Evolutionary conservation across 192 early-diverging fungal species (phyloP).

Genomic region (Paraglomus occultum): DNA sequence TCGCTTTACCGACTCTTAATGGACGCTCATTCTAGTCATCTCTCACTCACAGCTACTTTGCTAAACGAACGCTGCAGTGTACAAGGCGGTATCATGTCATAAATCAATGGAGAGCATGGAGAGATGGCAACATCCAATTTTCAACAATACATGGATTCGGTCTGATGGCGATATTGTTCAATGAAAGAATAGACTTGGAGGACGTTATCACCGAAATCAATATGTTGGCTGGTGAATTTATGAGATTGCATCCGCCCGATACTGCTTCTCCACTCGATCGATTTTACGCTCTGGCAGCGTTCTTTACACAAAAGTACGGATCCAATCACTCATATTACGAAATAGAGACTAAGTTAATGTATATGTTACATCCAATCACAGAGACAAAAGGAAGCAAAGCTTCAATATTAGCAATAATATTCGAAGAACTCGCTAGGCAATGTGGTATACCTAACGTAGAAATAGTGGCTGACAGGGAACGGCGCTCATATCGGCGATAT

Average conservation of each 20-base stretch:
- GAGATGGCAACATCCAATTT: not conserved
- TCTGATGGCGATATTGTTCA: constrained; percentile 24
- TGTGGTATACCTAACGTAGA: constrained; percentile 22
- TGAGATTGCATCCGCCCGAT: not conserved
- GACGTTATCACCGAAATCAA: constrained; percentile 20
- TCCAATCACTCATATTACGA: constrained; percentile 12
- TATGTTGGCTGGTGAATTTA: constrained; percentile 18
- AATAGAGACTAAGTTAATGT: constrained; percentile 25
- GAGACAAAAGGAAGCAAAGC: constrained; percentile 28
- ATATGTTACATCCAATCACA: constrained; percentile 7
- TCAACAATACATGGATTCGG: constrained; percentile 19
- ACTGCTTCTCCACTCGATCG: not conserved
- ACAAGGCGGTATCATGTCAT: constrained; percentile 12
- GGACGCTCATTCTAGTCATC: constrained; percentile 1
- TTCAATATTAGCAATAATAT: constrained; percentile 11
- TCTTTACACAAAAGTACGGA: constrained; percentile 17
- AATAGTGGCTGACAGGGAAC: constrained; percentile 20
- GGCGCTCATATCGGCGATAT: constrained; percentile 12
- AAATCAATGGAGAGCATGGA: constrained; percentile 26
- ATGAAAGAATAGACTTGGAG: constrained; percentile 11
- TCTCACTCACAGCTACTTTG: constrained; percentile 29
- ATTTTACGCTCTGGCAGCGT: constrained; percentile 3
- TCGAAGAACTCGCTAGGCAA: constrained; percentile 14
- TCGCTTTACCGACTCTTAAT: too few relatives aligned
- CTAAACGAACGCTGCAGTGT: constrained; percentile 25